Percentiles rank a stretch among this genome's conserved stretches.
Evolutionary conservation across 2,329 filamentous ascomycete genomes (phyloP).

Genomic region (Hypoxylon sp.): DNA sequence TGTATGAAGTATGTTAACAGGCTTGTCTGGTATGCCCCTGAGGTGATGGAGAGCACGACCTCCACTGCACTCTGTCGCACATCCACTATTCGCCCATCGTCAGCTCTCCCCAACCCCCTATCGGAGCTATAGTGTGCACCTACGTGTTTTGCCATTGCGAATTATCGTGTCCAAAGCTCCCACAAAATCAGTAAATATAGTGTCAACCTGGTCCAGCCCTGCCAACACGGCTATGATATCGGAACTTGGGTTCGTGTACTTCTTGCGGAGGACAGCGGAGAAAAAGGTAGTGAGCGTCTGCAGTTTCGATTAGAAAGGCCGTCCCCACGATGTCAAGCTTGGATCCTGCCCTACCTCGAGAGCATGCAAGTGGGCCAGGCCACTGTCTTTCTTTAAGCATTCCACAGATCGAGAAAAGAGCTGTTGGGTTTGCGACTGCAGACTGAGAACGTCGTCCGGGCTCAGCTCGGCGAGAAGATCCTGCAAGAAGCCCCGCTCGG

Average conservation of each 20-base stretch:
- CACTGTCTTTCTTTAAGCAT: constrained; percentile 68
- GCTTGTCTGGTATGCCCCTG: constrained; percentile 95
- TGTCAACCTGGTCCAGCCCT: constrained; percentile 87
- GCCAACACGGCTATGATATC: constrained; percentile 92
- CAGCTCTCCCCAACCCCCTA: neutral
- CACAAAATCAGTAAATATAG: constrained; percentile 88
- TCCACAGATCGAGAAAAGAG: constrained; percentile 78
- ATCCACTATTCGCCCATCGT: constrained; percentile 61
- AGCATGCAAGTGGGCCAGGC: constrained; percentile 76
- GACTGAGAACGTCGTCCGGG: constrained; percentile 76
- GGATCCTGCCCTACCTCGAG: constrained; percentile 74
- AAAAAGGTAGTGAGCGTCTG: constrained; percentile 92
- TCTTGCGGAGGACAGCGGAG: constrained; percentile 81
- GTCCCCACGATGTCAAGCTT: neutral
- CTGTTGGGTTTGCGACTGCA: constrained; percentile 80
- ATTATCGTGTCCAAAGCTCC: constrained; percentile 83
- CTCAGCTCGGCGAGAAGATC: constrained; percentile 73
- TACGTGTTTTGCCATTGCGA: constrained; percentile 75
- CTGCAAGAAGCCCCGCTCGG: constrained; percentile 74
- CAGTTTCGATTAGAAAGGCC: constrained; percentile 50
- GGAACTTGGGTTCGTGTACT: constrained; percentile 92
- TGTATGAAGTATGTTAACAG: constrained; percentile 95
- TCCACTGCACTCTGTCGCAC: constrained; percentile 81
- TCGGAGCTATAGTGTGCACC: constrained; percentile 46
- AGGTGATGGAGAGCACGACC: constrained; percentile 82